Evolutionary conservation across 1,284 basidiomycete species (phyloP), one percentile per base, ranked within the genome.

Genomic region (Farysia itapuensis): DNA sequence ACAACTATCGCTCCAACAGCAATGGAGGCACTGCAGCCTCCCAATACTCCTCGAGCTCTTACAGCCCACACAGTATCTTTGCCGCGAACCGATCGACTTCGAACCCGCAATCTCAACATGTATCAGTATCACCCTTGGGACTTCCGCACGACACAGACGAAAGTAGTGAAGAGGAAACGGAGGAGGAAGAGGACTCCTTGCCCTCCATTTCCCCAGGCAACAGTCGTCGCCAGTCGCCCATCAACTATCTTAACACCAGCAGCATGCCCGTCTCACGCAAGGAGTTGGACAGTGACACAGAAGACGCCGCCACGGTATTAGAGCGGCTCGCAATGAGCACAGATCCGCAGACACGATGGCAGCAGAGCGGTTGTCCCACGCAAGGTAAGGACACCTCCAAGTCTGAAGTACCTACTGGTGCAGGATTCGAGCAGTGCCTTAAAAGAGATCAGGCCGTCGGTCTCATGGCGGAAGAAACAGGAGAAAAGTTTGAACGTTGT

Each of bases 231-330:
- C 26, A 30, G 22, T 48, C 56, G 6, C 56, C 42, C 4, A 26
- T 21, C 35, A 52, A 39, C 14, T 49, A 41, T 29, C 45, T 59
- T 25, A 41, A 49, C 31, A 52, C 49, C 4, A 38, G 39, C 35
- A 15, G 43, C 32, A 60, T 59, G 40, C 50, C 56, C 8, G 28
- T 47, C 2, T 53, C 64, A 12, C 38, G 65, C 12, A 47, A 47
- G 20, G 66, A 67, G 31, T 28, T 69, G 34, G 72, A 73, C 39
- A 53, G 51, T 32, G 72, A 75, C 32, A 72, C 72, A 12, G 72
- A 75, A 32, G 69, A 73, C 35, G 72, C 72, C 12, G 72, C 71
- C 13, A 40, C 49, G 19, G 72, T 73, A 1, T 64, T 75, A 25
- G 72, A 75, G 35, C 64, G 65, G 8, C 54, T 75, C 4, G 71